These are phyloP conservation scores for Grosmannia huntii DNA, from an alignment of 2,329 filamentous ascomycete species.

Conservation along the genomic window DNA sequence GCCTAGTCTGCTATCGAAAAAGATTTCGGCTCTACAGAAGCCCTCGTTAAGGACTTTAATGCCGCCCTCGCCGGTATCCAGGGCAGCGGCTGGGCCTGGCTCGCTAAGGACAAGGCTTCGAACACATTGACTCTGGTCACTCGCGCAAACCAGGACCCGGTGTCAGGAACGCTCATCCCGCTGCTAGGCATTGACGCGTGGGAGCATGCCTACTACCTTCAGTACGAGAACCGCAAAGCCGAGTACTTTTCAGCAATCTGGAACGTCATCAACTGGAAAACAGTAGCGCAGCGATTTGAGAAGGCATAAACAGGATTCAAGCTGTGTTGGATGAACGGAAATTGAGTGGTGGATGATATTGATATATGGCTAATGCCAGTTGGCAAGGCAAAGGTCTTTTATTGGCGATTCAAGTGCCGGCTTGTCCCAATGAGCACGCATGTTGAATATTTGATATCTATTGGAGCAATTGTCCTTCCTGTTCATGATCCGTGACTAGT, in stretches of 20 bases:
- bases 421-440: too few species aligned
- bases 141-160: slow-evolving; percentile 78
- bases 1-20: slow-evolving; percentile 43
- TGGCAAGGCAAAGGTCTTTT: not conserved
- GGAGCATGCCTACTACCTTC: slow-evolving; percentile 93
- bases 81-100: slow-evolving; percentile 85
- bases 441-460: not conserved
- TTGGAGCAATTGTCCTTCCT: not conserved
- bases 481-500: not conserved
- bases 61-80: slow-evolving; percentile 61
- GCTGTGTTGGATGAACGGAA: not conserved
- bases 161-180: slow-evolving; percentile 70
- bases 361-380: too few species aligned
- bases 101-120: slow-evolving; percentile 57
- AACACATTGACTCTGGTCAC: slow-evolving; percentile 53
- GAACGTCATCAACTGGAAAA: slow-evolving; percentile 95
- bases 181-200: slow-evolving; percentile 85
- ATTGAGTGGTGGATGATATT: too few species aligned
- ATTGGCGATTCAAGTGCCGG: not conserved
- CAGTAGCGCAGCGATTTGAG: slow-evolving; percentile 61
- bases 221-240: slow-evolving; percentile 94
- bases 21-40: slow-evolving; percentile 54
- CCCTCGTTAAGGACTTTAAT: slow-evolving; percentile 55
- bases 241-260: slow-evolving; percentile 91
- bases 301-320: slow-evolving; percentile 9